phyloP scores from a whole-genome alignment of 208 protist genomes.

The Crithidia fasciculata region DNA sequence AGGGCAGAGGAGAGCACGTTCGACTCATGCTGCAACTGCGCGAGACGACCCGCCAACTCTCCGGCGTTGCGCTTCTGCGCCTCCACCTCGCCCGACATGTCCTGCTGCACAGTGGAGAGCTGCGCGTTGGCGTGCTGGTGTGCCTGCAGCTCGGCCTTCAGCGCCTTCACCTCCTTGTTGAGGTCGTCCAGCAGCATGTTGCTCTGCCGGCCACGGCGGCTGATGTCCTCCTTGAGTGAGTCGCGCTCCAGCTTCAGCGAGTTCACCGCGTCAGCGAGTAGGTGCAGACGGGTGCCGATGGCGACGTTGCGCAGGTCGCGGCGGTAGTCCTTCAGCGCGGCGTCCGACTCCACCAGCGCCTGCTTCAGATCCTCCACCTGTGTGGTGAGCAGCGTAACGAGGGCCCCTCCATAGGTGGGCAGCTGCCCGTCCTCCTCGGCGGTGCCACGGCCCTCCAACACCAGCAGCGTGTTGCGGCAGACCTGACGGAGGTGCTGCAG shows the following conservation, averaged over 20 bases:
- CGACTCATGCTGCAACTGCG: conserved; percentile 37
- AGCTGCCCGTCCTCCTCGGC: conserved; percentile 19
- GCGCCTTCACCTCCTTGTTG: conserved; percentile 24
- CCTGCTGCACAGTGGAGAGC: conserved; percentile 1
- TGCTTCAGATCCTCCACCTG: conserved; percentile 54
- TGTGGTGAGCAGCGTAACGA: conserved; percentile 27
- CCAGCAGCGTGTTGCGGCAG: conserved; percentile 34
- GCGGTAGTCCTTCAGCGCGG: conserved; percentile 25
- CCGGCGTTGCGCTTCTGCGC: conserved; percentile 21
- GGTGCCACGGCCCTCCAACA: conserved; percentile 48
- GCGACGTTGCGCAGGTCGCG: conserved; percentile 20
- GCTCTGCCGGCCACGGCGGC: conserved; percentile 37
- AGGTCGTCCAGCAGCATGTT: conserved; percentile 35
- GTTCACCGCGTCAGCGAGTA: conserved; percentile 36
- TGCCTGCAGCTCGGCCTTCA: conserved; percentile 21
- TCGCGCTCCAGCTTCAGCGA: conserved; percentile 50
- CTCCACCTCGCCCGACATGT: conserved; percentile 10
- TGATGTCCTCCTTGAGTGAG: conserved; percentile 52
- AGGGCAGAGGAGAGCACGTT: conserved; percentile 39
- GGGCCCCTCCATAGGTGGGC: conserved; percentile 18
- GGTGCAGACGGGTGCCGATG: conserved; percentile 43
- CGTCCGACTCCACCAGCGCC: conserved; percentile 53
- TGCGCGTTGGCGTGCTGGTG: conserved; percentile 2
- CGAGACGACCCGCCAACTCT: conserved; percentile 21
- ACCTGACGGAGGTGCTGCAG: conserved; percentile 48